These are phyloP conservation scores for Xylaria castorea DNA, from an alignment of 495 filamentous ascomycete genomes.

Conservation along the genomic window DNA sequence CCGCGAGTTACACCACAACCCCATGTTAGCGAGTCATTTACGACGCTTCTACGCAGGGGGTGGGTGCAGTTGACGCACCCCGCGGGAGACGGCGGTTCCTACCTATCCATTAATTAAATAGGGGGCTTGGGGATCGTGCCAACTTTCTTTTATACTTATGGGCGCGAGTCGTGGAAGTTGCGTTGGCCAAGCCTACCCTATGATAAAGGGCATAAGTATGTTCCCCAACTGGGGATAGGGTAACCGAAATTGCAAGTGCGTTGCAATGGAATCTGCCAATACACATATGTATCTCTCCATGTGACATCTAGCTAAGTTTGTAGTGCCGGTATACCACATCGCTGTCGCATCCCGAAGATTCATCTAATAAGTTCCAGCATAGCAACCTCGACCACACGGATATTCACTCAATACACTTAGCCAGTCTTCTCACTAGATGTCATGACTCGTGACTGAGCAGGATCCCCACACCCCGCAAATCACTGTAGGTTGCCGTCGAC, in stretches of 20 bases:
- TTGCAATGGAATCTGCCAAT: too few relatives aligned
- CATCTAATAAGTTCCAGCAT: neutral
- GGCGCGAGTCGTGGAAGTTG: neutral
- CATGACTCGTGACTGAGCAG: neutral
- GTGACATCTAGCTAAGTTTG: too few relatives aligned
- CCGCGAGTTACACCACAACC: neutral
- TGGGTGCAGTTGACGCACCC: constrained; percentile 15
- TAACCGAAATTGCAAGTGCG: too few relatives aligned
- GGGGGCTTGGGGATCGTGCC: neutral
- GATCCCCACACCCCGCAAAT: neutral
- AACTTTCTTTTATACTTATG: too few relatives aligned
- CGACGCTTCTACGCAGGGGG: constrained; percentile 8
- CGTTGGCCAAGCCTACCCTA: neutral
- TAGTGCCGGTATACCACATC: neutral
- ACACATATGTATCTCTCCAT: neutral
- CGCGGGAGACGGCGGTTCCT: neutral
- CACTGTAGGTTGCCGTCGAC: neutral
- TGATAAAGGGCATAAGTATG: neutral
- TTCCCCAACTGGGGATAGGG: neutral
- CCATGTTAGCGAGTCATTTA: constrained; percentile 14
- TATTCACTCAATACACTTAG: neutral
- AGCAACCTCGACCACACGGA: neutral
- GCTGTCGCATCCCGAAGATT: neutral
- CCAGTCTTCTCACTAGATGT: neutral
- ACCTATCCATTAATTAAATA: neutral